Conservation (phyloP, 352 stramenopile genomes). For the Pythium myriotylum region DNA sequence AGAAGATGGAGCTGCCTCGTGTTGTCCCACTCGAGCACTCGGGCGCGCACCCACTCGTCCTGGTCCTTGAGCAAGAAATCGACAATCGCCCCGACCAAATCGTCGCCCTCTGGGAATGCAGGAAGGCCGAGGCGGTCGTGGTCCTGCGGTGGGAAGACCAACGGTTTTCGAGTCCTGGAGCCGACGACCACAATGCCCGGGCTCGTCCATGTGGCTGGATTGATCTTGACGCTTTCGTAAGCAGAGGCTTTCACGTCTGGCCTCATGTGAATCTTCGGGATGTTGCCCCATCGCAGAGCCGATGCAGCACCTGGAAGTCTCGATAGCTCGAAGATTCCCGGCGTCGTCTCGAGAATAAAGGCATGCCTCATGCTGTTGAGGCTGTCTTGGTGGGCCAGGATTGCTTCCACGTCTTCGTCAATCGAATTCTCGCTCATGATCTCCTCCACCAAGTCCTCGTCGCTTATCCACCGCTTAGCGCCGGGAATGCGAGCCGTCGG, state of each 20-base stretch:
- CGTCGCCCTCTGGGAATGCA: conserved; percentile 48
- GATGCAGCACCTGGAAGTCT: conserved; percentile 49
- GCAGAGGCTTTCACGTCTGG: conserved; percentile 32
- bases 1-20: conserved; percentile 70
- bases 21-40: conserved; percentile 69
- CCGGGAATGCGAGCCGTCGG: conserved; percentile 61
- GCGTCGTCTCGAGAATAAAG: conserved; percentile 80
- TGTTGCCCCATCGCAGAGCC: conserved; percentile 35
- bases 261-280: conserved; percentile 17
- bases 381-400: conserved; percentile 23
- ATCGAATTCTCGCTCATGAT: conserved; percentile 78
- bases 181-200: conserved; percentile 46
- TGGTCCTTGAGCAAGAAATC: conserved; percentile 72
- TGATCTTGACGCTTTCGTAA: conserved; percentile 39
- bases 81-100: conserved; percentile 67
- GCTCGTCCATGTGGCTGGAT: conserved; percentile 39
- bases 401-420: conserved; percentile 39
- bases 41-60: conserved; percentile 71
- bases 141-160: conserved; percentile 48
- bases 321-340: conserved; percentile 52
- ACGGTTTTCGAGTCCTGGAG: conserved; percentile 44
- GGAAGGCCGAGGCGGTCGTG: conserved; percentile 50
- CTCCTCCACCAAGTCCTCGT: conserved; percentile 82
- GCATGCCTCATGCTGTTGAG: conserved; percentile 51
- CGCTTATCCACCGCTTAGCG: conserved; percentile 83